These are phyloP conservation scores for Sechiopsis laciniata DNA, from an alignment of 306 rosid genomes.

Conservation along the genomic window DNA sequence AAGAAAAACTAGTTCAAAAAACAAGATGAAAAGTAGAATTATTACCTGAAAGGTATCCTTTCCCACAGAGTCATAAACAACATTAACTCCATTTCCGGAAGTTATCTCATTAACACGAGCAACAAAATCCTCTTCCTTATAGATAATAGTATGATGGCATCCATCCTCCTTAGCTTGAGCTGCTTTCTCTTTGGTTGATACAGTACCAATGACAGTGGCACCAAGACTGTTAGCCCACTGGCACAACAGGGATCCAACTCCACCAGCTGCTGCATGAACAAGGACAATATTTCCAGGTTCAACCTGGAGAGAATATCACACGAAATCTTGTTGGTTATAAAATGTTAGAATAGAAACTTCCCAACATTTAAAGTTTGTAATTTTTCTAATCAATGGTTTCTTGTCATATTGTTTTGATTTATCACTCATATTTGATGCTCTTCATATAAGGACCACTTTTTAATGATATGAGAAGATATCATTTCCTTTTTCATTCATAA, in stretches of 20 bases:
- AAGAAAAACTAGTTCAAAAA: too few species aligned
- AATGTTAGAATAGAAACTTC: slow-evolving; percentile 7
- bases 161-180: slow-evolving; percentile 91
- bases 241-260: slow-evolving; percentile 86
- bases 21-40: slow-evolving; percentile 7
- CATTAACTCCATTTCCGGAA: slow-evolving; percentile 74
- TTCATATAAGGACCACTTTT: background rate
- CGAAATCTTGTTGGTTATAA: background rate
- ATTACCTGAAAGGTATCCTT: slow-evolving; percentile 85
- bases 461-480: slow-evolving; percentile 1
- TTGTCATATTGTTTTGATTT: background rate
- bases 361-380: background rate
- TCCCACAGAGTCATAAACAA: slow-evolving; percentile 90
- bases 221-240: slow-evolving; percentile 93
- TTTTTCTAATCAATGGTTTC: background rate
- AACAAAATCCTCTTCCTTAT: slow-evolving; percentile 71
- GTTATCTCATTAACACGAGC: slow-evolving; percentile 72
- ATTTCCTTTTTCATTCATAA: background rate
- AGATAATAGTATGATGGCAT: slow-evolving; percentile 69
- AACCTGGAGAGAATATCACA: slow-evolving; percentile 39
- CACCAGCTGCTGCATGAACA: slow-evolving; percentile 95
- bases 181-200: slow-evolving; percentile 75
- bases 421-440: background rate
- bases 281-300: slow-evolving; percentile 71
- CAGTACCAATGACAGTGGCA: slow-evolving; percentile 85